Conservation (phyloP, 805 yeast species). For the Candida patagonica region DNA sequence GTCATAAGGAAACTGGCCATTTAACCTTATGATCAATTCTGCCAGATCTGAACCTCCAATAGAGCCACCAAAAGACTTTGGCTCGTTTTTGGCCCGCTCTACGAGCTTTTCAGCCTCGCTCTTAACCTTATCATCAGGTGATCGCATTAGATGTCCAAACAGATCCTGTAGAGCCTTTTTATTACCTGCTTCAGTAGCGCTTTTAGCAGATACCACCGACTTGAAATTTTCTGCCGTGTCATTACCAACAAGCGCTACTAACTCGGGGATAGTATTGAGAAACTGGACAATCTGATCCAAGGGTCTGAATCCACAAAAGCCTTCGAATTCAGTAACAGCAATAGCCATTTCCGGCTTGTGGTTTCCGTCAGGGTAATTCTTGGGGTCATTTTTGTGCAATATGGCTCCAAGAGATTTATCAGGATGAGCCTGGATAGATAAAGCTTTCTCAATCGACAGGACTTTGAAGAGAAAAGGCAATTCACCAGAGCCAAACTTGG, state of each 20-base stretch:
- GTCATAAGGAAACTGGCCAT: conserved; percentile 86
- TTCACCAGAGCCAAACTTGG: conserved; percentile 63
- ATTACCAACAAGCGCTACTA: conserved; percentile 58
- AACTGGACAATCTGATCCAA: conserved; percentile 63
- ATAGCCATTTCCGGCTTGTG: conserved; percentile 99
- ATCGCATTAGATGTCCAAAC: conserved; percentile 77
- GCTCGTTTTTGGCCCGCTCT: conserved; percentile 48
- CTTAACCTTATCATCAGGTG: conserved; percentile 51
- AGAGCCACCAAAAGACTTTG: conserved; percentile 43
- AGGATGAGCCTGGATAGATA: conserved; percentile 96
- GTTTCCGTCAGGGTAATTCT: conserved; percentile 93
- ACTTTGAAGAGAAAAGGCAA: conserved; percentile 93
- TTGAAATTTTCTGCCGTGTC: conserved; percentile 45
- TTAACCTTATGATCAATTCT: conserved; percentile 62
- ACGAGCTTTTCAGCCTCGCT: conserved; percentile 57
- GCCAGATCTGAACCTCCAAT: conserved; percentile 44
- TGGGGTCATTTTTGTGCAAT: conserved; percentile 75
- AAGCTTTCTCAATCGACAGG: conserved; percentile 82
- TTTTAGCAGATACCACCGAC: conserved; percentile 9
- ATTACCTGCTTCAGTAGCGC: conserved; percentile 45
- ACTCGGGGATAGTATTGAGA: conserved; percentile 67
- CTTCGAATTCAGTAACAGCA: conserved; percentile 92
- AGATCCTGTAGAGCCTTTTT: conserved; percentile 61
- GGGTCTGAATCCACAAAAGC: conserved; percentile 97
- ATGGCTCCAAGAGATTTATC: conserved; percentile 75